Conservation (phyloP, 768 basidiomycete genomes). For the Paxillus rubicundulus region DNA sequence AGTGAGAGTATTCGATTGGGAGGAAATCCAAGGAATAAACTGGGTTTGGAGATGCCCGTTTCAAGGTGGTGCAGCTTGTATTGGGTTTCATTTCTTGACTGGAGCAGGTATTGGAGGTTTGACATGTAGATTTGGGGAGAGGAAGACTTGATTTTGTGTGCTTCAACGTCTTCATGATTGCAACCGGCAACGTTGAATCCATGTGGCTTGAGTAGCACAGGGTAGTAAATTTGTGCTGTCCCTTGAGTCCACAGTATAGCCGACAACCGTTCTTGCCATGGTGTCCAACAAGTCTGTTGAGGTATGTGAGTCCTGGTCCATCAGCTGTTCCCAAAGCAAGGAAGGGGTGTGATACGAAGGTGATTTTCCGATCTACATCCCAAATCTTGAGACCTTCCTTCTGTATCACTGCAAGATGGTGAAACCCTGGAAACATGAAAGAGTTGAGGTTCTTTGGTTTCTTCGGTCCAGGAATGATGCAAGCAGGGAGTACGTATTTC, state of each 20-base stretch:
- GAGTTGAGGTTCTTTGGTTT: no score
- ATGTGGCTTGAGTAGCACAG: neutral
- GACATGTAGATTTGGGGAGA: neutral
- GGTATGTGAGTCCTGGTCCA: neutral
- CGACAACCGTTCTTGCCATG: conserved; percentile 24
- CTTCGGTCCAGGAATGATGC: no score
- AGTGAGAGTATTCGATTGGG: neutral
- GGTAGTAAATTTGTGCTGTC: conserved; percentile 10
- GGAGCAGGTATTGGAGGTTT: neutral
- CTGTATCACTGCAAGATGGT: no score
- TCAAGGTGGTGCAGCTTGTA: neutral
- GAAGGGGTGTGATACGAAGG: no score
- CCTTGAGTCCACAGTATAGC: conserved; percentile 24
- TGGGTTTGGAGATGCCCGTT: neutral
- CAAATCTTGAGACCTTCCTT: no score
- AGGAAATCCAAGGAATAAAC: neutral
- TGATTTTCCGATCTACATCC: no score
- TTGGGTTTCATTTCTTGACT: neutral
- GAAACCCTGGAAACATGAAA: no score
- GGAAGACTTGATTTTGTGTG: neutral
- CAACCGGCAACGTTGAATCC: neutral
- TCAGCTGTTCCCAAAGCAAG: no score
- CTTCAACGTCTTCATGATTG: neutral
- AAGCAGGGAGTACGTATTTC: no score
- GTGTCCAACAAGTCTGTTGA: conserved; percentile 37